Conservation (phyloP, 352 stramenopile species). For the Phytophthora europaea region DNA sequence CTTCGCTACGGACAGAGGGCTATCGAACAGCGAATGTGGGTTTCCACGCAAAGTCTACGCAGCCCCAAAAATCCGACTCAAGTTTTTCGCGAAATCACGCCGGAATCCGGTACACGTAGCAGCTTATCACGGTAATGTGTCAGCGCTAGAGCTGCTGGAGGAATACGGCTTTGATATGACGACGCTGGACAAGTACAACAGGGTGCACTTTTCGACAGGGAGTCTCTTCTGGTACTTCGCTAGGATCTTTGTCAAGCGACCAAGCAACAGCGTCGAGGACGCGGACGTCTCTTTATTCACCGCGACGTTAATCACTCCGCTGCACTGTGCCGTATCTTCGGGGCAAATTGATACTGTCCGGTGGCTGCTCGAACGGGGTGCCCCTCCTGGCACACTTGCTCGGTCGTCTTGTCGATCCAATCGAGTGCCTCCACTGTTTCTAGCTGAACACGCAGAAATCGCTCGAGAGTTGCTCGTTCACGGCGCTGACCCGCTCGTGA, state of each 20-base stretch:
- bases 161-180: constrained; percentile 60
- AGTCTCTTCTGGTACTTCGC: constrained; percentile 81
- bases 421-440: constrained; percentile 70
- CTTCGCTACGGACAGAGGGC: constrained; percentile 39
- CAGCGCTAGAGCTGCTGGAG: constrained; percentile 60
- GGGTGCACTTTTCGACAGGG: constrained; percentile 70
- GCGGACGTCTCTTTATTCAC: constrained; percentile 75
- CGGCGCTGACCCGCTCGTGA: constrained; percentile 66
- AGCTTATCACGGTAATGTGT: constrained; percentile 67
- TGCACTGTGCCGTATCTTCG: constrained; percentile 75
- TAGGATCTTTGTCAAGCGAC: constrained; percentile 52
- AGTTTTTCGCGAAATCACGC: constrained; percentile 59
- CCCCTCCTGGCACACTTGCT: constrained; percentile 36
- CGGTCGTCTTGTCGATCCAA: constrained; percentile 66
- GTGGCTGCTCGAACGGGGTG: constrained; percentile 65
- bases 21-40: constrained; percentile 41
- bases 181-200: constrained; percentile 71
- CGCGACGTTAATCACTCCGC: constrained; percentile 69
- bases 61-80: constrained; percentile 50
- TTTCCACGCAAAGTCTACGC: constrained; percentile 65
- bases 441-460: constrained; percentile 68
- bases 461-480: constrained; percentile 58
- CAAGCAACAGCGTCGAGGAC: constrained; percentile 40
- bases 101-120: constrained; percentile 82
- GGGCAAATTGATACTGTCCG: constrained; percentile 70